Conservation (phyloP, 2,329 filamentous ascomycete species). For the Ceratocystis smalleyi region DNA sequence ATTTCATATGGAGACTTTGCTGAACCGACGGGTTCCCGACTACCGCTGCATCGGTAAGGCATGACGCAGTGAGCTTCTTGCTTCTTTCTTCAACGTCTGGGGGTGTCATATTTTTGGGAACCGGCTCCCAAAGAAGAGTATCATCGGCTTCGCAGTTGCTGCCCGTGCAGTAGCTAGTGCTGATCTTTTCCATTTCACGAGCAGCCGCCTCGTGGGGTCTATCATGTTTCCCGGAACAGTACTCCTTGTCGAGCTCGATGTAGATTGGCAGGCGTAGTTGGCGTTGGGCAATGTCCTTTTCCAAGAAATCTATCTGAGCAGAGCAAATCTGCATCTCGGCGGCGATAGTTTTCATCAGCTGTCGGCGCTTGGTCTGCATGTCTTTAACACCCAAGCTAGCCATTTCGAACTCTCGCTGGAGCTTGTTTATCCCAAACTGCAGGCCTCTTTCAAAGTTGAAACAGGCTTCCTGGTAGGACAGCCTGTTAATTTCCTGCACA, state of each 20-base stretch:
- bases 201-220: neutral
- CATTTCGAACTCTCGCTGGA: neutral
- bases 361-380: neutral
- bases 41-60: neutral
- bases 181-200: neutral
- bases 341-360: neutral
- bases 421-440: neutral
- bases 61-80: neutral
- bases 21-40: neutral
- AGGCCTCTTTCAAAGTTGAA: neutral
- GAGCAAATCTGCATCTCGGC: neutral
- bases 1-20: neutral
- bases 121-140: neutral
- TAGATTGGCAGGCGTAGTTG: neutral
- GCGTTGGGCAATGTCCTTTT: neutral
- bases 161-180: neutral
- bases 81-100: neutral
- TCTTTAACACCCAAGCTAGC: neutral
- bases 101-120: neutral
- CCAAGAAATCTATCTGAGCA: neutral
- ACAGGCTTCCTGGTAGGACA: neutral
- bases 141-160: neutral
- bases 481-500: neutral
- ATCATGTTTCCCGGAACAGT: neutral
- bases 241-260: neutral